phyloP scores from a whole-genome alignment of 179 eudicot genomes.

The Pouteria campechiana region DNA sequence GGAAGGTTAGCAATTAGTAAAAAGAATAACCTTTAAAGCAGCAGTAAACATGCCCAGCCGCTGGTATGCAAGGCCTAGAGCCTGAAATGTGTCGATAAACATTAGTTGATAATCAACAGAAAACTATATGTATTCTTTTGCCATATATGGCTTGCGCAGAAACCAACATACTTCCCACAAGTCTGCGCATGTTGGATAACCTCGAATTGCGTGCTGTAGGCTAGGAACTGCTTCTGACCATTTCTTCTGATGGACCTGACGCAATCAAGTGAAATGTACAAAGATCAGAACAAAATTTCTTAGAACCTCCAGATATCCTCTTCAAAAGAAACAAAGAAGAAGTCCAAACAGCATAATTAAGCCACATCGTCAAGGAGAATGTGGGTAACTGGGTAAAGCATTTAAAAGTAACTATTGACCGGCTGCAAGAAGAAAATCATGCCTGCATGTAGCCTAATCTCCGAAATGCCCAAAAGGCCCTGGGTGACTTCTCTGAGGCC shows the following conservation, averaged over 20 bases:
- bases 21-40: constrained; percentile 65
- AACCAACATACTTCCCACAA: constrained; percentile 74
- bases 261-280: neutral
- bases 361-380: too few relatives aligned
- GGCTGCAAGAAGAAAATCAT: neutral
- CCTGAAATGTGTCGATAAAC: constrained; percentile 26
- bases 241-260: constrained; percentile 62
- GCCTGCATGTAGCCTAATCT: constrained; percentile 88
- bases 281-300: neutral
- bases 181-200: constrained; percentile 75
- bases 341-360: neutral
- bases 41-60: constrained; percentile 94
- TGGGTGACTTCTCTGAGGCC: constrained; percentile 73
- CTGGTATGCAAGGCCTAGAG: constrained; percentile 84
- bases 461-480: constrained; percentile 91
- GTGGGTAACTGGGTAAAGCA: too few relatives aligned
- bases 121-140: neutral
- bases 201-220: constrained; percentile 90
- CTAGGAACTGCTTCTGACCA: constrained; percentile 89
- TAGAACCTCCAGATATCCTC: too few relatives aligned
- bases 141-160: neutral
- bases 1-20: too few relatives aligned
- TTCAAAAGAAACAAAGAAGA: neutral
- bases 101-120: neutral
- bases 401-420: too few relatives aligned